Percentiles rank a stretch among this genome's conserved stretches.
phyloP scores from a whole-genome alignment of 345 rosid species.

The Lagerstroemia speciosa region DNA sequence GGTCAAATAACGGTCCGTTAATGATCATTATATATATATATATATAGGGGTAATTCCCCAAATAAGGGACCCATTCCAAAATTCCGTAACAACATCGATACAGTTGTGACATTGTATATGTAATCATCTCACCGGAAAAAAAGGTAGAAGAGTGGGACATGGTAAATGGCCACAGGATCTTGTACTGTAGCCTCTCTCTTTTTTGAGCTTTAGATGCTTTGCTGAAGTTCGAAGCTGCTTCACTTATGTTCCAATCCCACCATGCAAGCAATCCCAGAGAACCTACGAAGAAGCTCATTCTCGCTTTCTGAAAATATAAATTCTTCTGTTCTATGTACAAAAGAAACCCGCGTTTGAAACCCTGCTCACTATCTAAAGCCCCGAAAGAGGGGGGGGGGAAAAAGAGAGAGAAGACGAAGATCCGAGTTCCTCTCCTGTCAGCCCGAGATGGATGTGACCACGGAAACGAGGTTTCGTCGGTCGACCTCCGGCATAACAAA shows the following conservation, averaged over 20 bases:
- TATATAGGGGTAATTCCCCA: no score
- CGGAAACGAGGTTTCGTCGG: neutral
- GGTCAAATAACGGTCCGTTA: no score
- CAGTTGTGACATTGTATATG: no score
- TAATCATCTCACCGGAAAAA: no score
- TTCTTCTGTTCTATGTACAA: neutral
- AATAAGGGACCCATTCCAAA: no score
- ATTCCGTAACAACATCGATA: no score
- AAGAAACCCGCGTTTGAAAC: neutral
- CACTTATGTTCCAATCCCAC: conserved; percentile 2
- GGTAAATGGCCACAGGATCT: neutral
- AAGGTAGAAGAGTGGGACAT: no score
- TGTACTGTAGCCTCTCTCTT: neutral
- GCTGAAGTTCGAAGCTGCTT: neutral
- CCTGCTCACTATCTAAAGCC: neutral
- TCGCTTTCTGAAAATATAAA: neutral
- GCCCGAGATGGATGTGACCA: neutral
- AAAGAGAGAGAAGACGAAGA: no score
- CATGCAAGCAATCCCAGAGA: neutral
- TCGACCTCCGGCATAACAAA: conserved; percentile 45
- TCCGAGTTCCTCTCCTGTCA: neutral
- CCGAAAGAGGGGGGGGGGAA: no score
- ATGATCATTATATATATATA: no score
- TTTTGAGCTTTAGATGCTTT: neutral
- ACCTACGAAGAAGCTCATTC: neutral